Base-by-base conservation (phyloP, 306 rosid genomes). In the Rosa chinensis region DNA sequence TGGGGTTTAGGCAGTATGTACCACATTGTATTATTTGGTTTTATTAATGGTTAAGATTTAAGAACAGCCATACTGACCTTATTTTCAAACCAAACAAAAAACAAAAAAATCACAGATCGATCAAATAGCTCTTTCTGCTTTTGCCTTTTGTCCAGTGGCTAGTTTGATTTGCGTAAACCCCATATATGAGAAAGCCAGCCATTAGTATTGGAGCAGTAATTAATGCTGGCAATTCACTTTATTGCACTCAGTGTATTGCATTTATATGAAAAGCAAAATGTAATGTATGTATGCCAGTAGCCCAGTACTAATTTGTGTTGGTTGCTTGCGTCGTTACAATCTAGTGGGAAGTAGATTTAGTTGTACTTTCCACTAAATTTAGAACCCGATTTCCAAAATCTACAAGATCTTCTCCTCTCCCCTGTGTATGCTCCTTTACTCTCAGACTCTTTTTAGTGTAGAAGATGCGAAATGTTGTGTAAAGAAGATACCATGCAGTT, bases 301-400 rank as follows among this genome's bases (percentile, higher is more conserved):
- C 25, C 25, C 25, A 25, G 63, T 56, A n/a, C 21, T 6, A 1
- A 6, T 55, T 1, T 23, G 9, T 55, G 2, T 2, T n/a, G 0
- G 67, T 25, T 52, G 25, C 44, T 61, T 45, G 79, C 18, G 72
- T 63, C 18, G 72, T 63, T 63, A 20, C 61, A 76, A 63, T 48
- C 14, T 20, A 28, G 21, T 63, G 72, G 79, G 21, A 63, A 63
- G 79, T 32, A 76, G 79, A 50, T 37, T 63, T 66, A 66, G 59
- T 58, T 69, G 77, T 61, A 66, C 64, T 16, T 47, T 48, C 86
- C 86, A 78, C 77, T 76, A 25, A 45, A 74, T 58, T 20, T n/a
- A 58, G 83, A 83, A 83, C 73, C 83, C 23, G 83, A 74, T 83
- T 44, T 78, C 63, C 77, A 48, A 43, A 58, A 83, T 59, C 80